Evolutionary conservation across 148 eudicot genomes (phyloP).

Genomic region (Selenicereus undatus): DNA sequence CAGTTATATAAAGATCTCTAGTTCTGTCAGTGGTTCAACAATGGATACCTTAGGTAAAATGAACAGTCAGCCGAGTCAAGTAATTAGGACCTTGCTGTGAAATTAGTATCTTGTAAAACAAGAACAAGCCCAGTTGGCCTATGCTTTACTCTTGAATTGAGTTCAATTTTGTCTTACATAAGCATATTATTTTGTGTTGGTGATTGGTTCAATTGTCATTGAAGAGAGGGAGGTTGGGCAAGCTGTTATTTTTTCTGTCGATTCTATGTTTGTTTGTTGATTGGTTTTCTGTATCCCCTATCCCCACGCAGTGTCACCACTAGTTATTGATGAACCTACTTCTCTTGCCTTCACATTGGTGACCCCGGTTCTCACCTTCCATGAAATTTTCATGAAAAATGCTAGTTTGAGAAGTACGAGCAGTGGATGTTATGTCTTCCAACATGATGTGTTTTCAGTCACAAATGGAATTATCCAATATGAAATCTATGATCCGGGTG

Average conservation of each 20-base stretch:
- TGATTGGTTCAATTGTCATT: no score
- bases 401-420: no score
- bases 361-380: background rate
- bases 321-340: background rate
- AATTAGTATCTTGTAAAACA: background rate
- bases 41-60: background rate
- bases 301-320: background rate
- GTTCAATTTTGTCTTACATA: no score
- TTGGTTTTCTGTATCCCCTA: background rate
- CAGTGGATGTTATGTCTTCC: background rate
- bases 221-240: no score
- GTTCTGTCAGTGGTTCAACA: no score
- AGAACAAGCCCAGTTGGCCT: background rate
- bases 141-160: background rate
- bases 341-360: background rate
- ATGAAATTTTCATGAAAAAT: background rate
- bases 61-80: background rate
- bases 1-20: no score
- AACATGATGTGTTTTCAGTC: background rate
- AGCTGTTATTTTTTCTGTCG: no score
- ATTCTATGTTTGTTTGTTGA: no score
- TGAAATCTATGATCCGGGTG: no score
- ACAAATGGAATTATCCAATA: no score
- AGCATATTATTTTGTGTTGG: no score
- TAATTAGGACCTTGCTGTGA: background rate